Base-by-base conservation (phyloP, 352 stramenopile genomes). In the Globisporangium emineosum region DNA sequence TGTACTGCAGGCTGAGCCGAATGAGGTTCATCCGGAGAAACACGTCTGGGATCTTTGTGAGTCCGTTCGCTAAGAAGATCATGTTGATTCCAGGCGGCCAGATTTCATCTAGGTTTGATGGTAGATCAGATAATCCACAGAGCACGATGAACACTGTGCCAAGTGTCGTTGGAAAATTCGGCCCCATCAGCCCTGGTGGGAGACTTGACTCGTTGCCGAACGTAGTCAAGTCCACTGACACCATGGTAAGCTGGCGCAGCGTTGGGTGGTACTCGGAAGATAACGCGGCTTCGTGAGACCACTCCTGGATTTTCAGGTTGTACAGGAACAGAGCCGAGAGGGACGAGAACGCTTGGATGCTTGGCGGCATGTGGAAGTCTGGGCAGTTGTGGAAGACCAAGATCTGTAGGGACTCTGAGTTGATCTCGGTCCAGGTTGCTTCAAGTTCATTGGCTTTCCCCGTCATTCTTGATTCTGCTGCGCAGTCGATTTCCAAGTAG, bases 401-500 rank as follows among this genome's bases (percentile, higher is more conserved):
- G 33, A 5, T 68, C 60, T 4, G 62, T 27, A 70, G 49, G 7
- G 8, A 32, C 3, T 63, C 29, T n/a, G 76, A 43, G 70, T 67
- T 9, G 17, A 23, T 21, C 45, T 65, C 60, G 43, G 10, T 50
- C 51, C 7, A 73, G 65, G 12, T 19, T 21, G 23, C 66, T 30
- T 50, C 59, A 27, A 57, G 45, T 54, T 69, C 65, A 3, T 19
- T 55, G 15, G 15, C 54, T 15, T 30, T 40, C 13, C 68, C 70
- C 0, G 50, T 21, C 35, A 63, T 59, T 12, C 35, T 5, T 0
- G 15, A 2, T 7, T 37, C 2, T 0, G 35, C 17, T 3, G 19
- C 3, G 30, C 79, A 86, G 25, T 76, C 68, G 7, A 81, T 65
- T 10, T 73, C 43, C 13, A 89, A 40, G 19, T 82, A 72, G 2